Evolutionary conservation across 75 land plant genomes (phyloP), one percentile per base, ranked within the genome.

Genomic region (Cupressus sempervirens): DNA sequence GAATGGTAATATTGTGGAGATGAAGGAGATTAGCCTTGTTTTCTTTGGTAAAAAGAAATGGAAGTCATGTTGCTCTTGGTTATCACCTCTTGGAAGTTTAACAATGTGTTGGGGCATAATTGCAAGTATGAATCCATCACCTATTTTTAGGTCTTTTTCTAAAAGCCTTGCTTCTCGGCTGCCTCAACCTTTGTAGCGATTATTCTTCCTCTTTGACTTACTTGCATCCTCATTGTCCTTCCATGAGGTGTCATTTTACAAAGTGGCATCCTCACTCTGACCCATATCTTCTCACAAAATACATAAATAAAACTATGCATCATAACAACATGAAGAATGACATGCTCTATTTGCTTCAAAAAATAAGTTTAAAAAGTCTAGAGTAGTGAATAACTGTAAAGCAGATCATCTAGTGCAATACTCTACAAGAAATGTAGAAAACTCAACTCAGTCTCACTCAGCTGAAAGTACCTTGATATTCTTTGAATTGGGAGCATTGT

Each of bases 251-350:
- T 79, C n/a, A 5, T 26, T 43, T 20, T 43, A 48, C 26, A 45
- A 41, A 11, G 32, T 43, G 32, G 43, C 50, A 45, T 41, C 50
- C 81, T 79, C 81, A 79, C 45, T 32, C 81, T 32, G 45, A 38
- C 81, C 50, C 81, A 79, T 79, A 16, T 26, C 43, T 79, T 26
- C 81, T 79, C 50, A 79, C n/a, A 38, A 43, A 76, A 36, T 76
- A 38, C 79, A 76, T 43, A 76, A 43, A 79, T 15, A 43, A 23
- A 77, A n/a, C 45, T 79, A 26, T 43, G 81, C 43, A 43, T 40
- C 81, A 26, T n/a, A 40, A 77, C 45, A n/a, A 16, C 34, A 30
- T 29, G 34, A 68, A 68, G 34, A 68, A 68, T 29, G 9, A 34
- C 73, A 68, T 32, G 32, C 0, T 46, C 29, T 68, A 26, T 32